Percentiles rank a stretch among this genome's conserved stretches.
phyloP scores from a whole-genome alignment of 345 rosid genomes.

The Psidium friedrichsthalianum region DNA sequence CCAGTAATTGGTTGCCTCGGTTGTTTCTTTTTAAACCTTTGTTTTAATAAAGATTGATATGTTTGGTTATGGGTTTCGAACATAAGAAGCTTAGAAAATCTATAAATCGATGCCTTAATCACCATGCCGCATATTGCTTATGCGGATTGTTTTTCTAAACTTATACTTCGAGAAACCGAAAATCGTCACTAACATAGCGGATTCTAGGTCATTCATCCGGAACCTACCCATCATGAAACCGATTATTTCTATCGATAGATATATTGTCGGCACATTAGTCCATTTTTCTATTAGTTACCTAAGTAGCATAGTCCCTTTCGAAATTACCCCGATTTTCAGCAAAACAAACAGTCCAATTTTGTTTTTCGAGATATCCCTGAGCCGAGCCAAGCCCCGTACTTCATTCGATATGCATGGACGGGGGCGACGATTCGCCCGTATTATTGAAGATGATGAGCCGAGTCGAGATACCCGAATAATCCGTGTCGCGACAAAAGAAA shows the following conservation, averaged over 20 bases:
- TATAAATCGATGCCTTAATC: neutral
- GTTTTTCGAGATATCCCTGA: neutral
- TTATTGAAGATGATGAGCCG: neutral
- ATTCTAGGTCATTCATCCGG: accelerated
- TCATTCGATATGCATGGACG: neutral
- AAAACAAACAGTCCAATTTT: neutral
- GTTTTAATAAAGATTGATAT: neutral
- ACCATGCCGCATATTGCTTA: neutral
- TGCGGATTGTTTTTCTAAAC: neutral
- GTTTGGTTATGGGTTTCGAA: neutral
- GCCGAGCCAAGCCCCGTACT: neutral
- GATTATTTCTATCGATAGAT: neutral
- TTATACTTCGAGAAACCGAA: neutral
- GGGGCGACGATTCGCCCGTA: neutral
- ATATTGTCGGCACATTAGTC: neutral
- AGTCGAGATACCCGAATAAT: neutral
- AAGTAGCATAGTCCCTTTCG: neutral
- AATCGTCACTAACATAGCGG: neutral
- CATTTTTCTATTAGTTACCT: neutral
- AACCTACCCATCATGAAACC: accelerated
- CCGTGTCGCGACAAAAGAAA: no score
- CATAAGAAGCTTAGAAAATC: no score
- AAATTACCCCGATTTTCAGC: neutral
- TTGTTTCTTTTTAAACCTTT: neutral
- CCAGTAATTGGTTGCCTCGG: no score